A percentile compares a stretch with the other conserved stretches of the same genome.
These are phyloP conservation scores for Medicago ruthenica DNA, from an alignment of 306 rosid genomes.

Conservation along the genomic window DNA sequence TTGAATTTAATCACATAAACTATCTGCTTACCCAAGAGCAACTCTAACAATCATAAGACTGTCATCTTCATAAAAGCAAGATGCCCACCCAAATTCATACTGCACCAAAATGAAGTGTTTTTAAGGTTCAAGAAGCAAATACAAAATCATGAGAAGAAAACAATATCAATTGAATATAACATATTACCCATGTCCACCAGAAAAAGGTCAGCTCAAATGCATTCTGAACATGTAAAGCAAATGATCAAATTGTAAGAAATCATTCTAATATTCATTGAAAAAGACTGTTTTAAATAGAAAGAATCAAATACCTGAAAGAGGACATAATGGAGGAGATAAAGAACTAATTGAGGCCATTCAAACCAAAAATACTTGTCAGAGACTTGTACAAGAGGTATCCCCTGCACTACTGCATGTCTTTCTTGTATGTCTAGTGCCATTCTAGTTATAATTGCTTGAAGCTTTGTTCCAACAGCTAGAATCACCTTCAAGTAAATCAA, in stretches of 20 bases:
- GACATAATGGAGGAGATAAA: slow-evolving; percentile 82
- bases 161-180: slow-evolving; percentile 38
- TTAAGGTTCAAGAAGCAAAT: slow-evolving; percentile 35
- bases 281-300: background rate
- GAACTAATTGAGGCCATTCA: slow-evolving; percentile 76
- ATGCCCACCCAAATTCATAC: slow-evolving; percentile 89
- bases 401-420: slow-evolving; percentile 94
- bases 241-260: slow-evolving; percentile 37
- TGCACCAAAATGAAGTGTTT: slow-evolving; percentile 54
- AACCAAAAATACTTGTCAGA: slow-evolving; percentile 93
- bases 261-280: slow-evolving; percentile 16
- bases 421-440: slow-evolving; percentile 94
- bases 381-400: slow-evolving; percentile 97
- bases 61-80: slow-evolving; percentile 82
- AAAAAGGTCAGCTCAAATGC: slow-evolving; percentile 95
- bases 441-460: slow-evolving; percentile 83
- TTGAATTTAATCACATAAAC: background rate
- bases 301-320: slow-evolving; percentile 74
- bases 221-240: slow-evolving; percentile 60
- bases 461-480: slow-evolving; percentile 90
- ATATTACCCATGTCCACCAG: slow-evolving; percentile 89
- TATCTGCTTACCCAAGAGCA: slow-evolving; percentile 67
- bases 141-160: slow-evolving; percentile 5
- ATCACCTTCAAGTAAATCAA: slow-evolving; percentile 63
- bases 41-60: slow-evolving; percentile 62